Evolutionary conservation across 2,329 filamentous ascomycete species (phyloP), one percentile per base, ranked within the genome.

Genomic region (Fusarium albidum): DNA sequence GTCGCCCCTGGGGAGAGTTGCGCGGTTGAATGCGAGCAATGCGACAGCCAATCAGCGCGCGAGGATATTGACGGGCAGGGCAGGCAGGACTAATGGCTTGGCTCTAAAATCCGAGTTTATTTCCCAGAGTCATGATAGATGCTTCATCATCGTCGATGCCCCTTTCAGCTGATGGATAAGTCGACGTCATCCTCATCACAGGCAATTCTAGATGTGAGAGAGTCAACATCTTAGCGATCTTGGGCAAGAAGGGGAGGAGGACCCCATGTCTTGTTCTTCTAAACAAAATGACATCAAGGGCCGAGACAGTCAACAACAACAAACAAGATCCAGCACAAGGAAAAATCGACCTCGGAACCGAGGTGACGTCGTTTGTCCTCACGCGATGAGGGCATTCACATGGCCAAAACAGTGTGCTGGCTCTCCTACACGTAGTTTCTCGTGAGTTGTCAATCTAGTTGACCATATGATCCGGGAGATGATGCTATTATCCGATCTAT

Each of bases 361-460:
- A 61, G 49, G 44, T 33, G 56, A 27, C 10, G 52, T n/a, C n/a
- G 21, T 21, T 21, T 42, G 27, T 37, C 33, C 47, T 58, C 61
- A 64, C 52, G 55, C 44, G 61, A 52, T 66, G 63, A 66, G 40
- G 63, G 37, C 32, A 65, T 65, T 65, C 63, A 64, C 52, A 64
- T 64, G 63, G 46, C 39, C 45, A 33, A 9, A 18, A 12, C 27
- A 40, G 45, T 42, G 14, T 29, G 15, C 34, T 12, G 14, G 21
- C 32, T 32, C 18, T 44, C 18, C 33, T 38, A 37, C 25, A 28
- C 44, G 57, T 32, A 41, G 49, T 54, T 61, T 54, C 39, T 25
- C 14, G 15, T 31, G 47, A 38, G 42, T 21, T 21, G 21, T 37
- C 39, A 60, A 41, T n/a, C n/a, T n/a, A n/a, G n/a, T n/a, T 28